Base-by-base conservation (phyloP, 768 basidiomycete genomes). In the Scleroderma bovista region DNA sequence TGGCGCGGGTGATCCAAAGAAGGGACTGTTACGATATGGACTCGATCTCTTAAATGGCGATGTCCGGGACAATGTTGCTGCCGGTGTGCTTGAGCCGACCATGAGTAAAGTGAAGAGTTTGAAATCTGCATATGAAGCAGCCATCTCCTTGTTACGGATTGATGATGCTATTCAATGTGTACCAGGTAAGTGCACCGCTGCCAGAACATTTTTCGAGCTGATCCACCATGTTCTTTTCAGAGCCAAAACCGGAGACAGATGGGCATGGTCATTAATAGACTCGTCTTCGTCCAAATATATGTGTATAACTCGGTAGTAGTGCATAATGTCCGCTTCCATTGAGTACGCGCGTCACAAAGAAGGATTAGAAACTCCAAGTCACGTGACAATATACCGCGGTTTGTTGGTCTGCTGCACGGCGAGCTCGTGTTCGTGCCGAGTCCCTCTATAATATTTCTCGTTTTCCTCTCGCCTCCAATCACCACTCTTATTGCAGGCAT, bases 101-200 rank as follows among this genome's bases (percentile, higher is more conserved):
- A 81, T 99, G 73, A 89, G 88, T 75, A 98, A 99, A 72, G 88
- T 98, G 57, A 91, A 89, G 72, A 94, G 91, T 64, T 71, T 99
- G 67, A 99, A 99, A 75, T 92, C 88, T 31, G 96, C 96, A 31
- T 90, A 94, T 57, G 94, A 97, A 67, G 94, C 95, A 26, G 93
- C 94, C 4, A 93, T 96, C 36, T 92, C 92, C 51, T 72, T 98
- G 52, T 72, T 99, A 66, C 81, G 96, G 53, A 97, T 98, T 59
- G 94, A 97, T 66, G 94, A 93, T 68, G 89, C 90, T n/a, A 93
- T 93, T 54, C 89, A 92, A 60, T 90, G 88, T 68, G 76, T 87
- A 42, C 87, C 89, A 52, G 90, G 89, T 89, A 58, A 73, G 84
- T 70, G 24, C 19, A 20, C 49, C 39, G 44, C 36, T 44, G 40